Evolutionary conservation across 2,329 filamentous ascomycete genomes (phyloP), one percentile per base, ranked within the genome.

Genomic region (Stenocarpella maydis): DNA sequence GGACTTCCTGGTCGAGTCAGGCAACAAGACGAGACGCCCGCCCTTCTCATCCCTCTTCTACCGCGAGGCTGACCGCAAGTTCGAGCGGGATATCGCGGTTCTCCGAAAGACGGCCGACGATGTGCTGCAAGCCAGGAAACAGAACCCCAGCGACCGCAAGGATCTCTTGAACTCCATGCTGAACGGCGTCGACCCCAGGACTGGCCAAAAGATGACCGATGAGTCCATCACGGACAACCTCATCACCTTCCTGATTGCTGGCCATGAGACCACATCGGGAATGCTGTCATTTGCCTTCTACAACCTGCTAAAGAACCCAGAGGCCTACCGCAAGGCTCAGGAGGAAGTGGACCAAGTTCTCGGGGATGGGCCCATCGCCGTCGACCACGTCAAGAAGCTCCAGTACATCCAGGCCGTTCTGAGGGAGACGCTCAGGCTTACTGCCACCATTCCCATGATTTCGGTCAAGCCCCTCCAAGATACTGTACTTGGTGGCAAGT

Each of bases 131-230:
- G 78, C 86, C 6, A 83, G 91, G 28, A 87, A 86, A 72, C 77
- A 83, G 21, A 82, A 89, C 67, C 86, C 87, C 0, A 82, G 78
- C 2, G 82, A 85, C 6, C 86, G 87, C 72, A 91, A 90, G 68
- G 92, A 94, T 77, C 81, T 94, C 7, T 79, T 94, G 14, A 87
- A 87, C 71, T 88, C 90, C 39, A 92, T 95, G 90, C 80, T 95
- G 53, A 82, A 88, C 8, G 90, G 90, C 0, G 84, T 84, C 14
- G 92, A 94, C 75, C 85, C 88, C 1, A 86, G 88, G 78, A 93
- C 91, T 4, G 90, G 91, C 15, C 82, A 90, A 73, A 85, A 84
- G n/a, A 80, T 94, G 72, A 85, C 82, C 1, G 89, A 92, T 70
- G 82, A 86, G 5, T 87, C 83, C 60, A 91, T 93, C 71, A 85